Evolutionary conservation across 345 rosid genomes (phyloP).

Genomic region (Draba incana): DNA sequence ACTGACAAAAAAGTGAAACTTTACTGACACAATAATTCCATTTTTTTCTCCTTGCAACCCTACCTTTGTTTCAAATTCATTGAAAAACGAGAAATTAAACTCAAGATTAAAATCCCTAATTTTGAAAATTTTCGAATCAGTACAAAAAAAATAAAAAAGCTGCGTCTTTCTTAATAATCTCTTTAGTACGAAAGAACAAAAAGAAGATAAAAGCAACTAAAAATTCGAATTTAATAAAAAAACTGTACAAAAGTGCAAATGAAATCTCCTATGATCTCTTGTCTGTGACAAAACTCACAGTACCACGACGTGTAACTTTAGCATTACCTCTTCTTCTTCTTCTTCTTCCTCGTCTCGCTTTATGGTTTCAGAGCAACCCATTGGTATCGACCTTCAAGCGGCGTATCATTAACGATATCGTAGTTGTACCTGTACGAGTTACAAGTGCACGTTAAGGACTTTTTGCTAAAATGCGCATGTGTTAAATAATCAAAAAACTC

Average conservation of each 20-base stretch:
- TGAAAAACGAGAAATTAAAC: not conserved
- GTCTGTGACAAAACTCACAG: slow-evolving; percentile 36
- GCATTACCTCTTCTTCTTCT: slow-evolving; percentile 20
- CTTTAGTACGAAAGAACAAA: not conserved
- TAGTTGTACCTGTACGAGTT: slow-evolving; percentile 61
- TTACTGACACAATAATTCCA: slow-evolving; percentile 26
- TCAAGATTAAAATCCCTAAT: not conserved
- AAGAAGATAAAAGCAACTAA: slow-evolving; percentile 1
- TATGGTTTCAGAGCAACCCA: slow-evolving; percentile 61
- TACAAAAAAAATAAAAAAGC: not conserved
- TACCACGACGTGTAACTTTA: slow-evolving; percentile 34
- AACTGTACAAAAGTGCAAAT: slow-evolving; percentile 28
- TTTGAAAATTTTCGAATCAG: not conserved
- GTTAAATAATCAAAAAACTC: slow-evolving; percentile 12
- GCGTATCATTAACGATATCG: slow-evolving; percentile 63
- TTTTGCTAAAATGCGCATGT: slow-evolving; percentile 1
- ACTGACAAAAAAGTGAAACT: not conserved
- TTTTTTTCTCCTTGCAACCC: slow-evolving; percentile 6
- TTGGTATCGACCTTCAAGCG: slow-evolving; percentile 67
- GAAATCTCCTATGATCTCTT: not conserved
- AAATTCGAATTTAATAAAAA: not conserved
- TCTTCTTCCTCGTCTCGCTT: not conserved
- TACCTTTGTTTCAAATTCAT: not conserved
- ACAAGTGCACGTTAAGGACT: slow-evolving; percentile 2
- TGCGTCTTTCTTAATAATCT: not conserved